Base-by-base conservation (phyloP, 345 rosid species). In the Isatis tinctoria region DNA sequence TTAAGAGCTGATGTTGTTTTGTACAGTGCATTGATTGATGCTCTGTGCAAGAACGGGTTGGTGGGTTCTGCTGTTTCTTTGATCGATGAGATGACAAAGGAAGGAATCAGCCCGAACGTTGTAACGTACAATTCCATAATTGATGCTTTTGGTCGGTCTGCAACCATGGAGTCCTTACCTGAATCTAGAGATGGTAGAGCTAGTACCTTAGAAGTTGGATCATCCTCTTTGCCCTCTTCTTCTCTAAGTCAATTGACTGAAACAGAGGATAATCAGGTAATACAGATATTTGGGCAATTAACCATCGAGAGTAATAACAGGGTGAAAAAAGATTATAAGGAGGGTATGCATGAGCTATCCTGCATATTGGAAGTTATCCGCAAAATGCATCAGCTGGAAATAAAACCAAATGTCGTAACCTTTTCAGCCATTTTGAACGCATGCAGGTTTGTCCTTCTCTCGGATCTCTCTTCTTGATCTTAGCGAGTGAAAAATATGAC, bases 361-460 rank as follows among this genome's bases (percentile, higher is more conserved):
- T 88, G 89, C 85, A 87, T 94, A 67, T 74, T 91, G 75, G 91
- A 82, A 77, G 87, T 90, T 73, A 88, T 94, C 77, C 90, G 74
- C 22, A 94, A 87, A 83, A 91, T 94, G 96, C 97, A 88, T 41
- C 85, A 86, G 80, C 86, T 91, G 69, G 79, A 89, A 69, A 91
- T 94, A 66, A 91, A 91, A 82, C 97, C 98, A 27, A 94, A 94
- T 77, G 98, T 94, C 6, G 96, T 94, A 52, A 94, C 98, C 1
- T 91, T 94, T 65, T 91, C 98, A 7, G 96, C 98, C 63, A 91
- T 91, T 71, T 71, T 91, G 57, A 91, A 94, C 76, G 98, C 98
- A 71, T 94, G 97, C 97, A 91, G 97, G 95, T 91, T 75, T 75
- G 79, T 51, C 41, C n/a, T 52, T 59, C 20, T 49, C 49, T 44